Conservation (phyloP, 768 basidiomycete genomes). For the Pulveroboletus frians region DNA sequence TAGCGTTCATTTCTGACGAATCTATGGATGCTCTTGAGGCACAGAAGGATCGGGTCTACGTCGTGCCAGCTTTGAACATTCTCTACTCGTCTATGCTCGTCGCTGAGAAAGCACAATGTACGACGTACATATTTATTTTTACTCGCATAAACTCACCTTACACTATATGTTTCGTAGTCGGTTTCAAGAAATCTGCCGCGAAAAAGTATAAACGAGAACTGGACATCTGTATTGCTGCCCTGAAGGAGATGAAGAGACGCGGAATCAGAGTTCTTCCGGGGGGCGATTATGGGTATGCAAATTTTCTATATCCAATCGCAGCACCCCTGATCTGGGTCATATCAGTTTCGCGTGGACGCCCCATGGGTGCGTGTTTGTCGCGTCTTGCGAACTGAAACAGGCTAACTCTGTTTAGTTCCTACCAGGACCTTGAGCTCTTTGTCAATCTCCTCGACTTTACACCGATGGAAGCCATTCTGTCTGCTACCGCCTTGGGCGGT, state of each 20-base stretch:
- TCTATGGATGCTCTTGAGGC: conserved; percentile 34
- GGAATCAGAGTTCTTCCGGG: conserved; percentile 35
- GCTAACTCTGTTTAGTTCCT: conserved; percentile 23
- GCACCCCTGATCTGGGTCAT: neutral
- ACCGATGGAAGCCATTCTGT: conserved; percentile 35
- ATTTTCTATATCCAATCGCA: neutral
- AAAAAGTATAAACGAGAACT: conserved; percentile 29
- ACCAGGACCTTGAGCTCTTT: conserved; percentile 35
- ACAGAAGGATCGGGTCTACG: conserved; percentile 32
- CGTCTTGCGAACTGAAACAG: neutral
- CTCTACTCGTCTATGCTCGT: conserved; percentile 24
- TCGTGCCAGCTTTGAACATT: conserved; percentile 32
- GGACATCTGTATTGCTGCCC: conserved; percentile 29
- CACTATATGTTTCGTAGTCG: conserved; percentile 4
- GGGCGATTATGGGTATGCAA: conserved; percentile 33
- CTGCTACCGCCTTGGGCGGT: conserved; percentile 33
- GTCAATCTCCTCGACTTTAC: conserved; percentile 32
- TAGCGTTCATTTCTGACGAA: conserved; percentile 33
- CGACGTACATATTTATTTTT: neutral
- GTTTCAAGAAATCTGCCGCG: conserved; percentile 15
- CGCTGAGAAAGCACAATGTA: conserved; percentile 26
- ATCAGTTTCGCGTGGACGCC: conserved; percentile 30
- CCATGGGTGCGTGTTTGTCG: conserved; percentile 21
- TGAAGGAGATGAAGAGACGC: conserved; percentile 34
- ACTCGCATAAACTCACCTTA: neutral